Evolutionary conservation across 345 rosid genomes (phyloP).

Genomic region (Euclidium syriacum): DNA sequence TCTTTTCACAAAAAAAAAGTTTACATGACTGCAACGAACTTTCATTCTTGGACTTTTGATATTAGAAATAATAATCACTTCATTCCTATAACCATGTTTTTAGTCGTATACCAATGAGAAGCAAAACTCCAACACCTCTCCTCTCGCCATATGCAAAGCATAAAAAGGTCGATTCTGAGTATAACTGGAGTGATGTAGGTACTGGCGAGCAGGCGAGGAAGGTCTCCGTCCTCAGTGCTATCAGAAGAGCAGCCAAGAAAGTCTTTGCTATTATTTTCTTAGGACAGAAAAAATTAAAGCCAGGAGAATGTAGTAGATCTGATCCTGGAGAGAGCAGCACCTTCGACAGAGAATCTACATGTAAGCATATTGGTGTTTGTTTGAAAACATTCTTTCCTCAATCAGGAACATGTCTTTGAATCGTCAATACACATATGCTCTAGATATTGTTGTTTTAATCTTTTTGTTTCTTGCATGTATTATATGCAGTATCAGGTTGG

Average conservation of each 20-base stretch:
- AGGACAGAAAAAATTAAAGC: slow-evolving; percentile 22
- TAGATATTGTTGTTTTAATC: background rate
- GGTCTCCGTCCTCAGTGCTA: slow-evolving; percentile 11
- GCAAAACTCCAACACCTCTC: slow-evolving; percentile 26
- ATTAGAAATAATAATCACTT: slow-evolving; percentile 8
- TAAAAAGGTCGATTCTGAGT: slow-evolving; percentile 2
- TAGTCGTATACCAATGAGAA: slow-evolving; percentile 42
- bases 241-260: slow-evolving; percentile 46
- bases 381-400: slow-evolving; percentile 8
- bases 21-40: slow-evolving; percentile 23
- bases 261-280: slow-evolving; percentile 33
- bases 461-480: background rate
- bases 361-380: slow-evolving; percentile 41
- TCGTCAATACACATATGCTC: background rate
- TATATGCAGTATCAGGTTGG: slow-evolving; percentile 39
- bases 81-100: slow-evolving; percentile 25
- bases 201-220: background rate
- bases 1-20: background rate
- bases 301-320: slow-evolving; percentile 30
- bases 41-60: slow-evolving; percentile 3
- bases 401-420: slow-evolving; percentile 6
- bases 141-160: slow-evolving; percentile 20
- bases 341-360: slow-evolving; percentile 35
- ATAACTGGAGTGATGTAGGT: slow-evolving; percentile 18
- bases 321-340: slow-evolving; percentile 24